Evolutionary conservation across 352 stramenopile genomes (phyloP).

Genomic region (Pythium apleroticum): DNA sequence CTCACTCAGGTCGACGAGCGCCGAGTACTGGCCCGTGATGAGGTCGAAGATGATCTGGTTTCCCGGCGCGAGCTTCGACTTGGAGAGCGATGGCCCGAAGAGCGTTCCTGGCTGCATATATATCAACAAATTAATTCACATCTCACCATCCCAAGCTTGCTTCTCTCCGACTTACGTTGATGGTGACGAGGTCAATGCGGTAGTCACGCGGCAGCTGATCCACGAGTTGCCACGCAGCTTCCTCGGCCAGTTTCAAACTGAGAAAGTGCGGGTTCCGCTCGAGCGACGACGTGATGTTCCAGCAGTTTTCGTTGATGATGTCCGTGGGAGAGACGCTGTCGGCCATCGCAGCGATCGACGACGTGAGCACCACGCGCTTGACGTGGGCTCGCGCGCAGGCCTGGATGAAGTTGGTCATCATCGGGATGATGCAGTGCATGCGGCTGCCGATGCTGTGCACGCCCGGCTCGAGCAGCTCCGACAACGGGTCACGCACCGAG

Average conservation of each 20-base stretch:
- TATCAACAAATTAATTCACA: not conserved
- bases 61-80: slow-evolving; percentile 77
- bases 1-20: slow-evolving; percentile 82
- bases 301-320: slow-evolving; percentile 83
- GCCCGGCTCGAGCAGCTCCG: slow-evolving; percentile 79
- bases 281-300: slow-evolving; percentile 83
- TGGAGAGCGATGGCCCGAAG: slow-evolving; percentile 79
- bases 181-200: slow-evolving; percentile 84
- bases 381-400: slow-evolving; percentile 75
- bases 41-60: slow-evolving; percentile 89
- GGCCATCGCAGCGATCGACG: slow-evolving; percentile 84
- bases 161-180: slow-evolving; percentile 58
- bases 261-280: slow-evolving; percentile 88
- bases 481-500: slow-evolving; percentile 82
- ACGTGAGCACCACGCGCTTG: slow-evolving; percentile 85
- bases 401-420: slow-evolving; percentile 92
- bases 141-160: not conserved
- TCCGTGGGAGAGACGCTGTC: slow-evolving; percentile 73
- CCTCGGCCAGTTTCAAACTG: slow-evolving; percentile 84
- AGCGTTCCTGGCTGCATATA: slow-evolving; percentile 65
- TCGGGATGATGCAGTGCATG: slow-evolving; percentile 91
- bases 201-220: slow-evolving; percentile 81
- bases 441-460: slow-evolving; percentile 88
- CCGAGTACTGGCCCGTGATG: slow-evolving; percentile 84
- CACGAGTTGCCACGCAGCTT: slow-evolving; percentile 86